These are phyloP conservation scores for Sarocladium oryzae DNA, from an alignment of 2,329 filamentous ascomycete species.

Conservation along the genomic window DNA sequence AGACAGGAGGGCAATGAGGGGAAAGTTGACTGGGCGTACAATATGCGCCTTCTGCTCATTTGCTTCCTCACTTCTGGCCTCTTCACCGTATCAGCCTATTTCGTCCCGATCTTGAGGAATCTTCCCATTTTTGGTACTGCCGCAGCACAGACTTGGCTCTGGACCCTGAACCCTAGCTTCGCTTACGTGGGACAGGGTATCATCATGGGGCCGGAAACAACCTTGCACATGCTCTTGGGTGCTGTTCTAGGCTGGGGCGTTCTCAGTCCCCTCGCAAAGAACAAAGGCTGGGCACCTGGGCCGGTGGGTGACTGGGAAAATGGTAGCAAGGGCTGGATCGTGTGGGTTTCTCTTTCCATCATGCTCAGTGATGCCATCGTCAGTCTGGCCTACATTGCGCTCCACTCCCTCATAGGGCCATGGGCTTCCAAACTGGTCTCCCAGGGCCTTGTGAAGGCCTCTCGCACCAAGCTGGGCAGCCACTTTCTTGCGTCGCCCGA, in stretches of 20 bases:
- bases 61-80: conserved; percentile 55
- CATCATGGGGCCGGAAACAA: conserved; percentile 96
- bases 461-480: neutral
- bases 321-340: conserved; percentile 97
- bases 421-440: neutral
- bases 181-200: conserved; percentile 97
- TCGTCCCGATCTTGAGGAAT: conserved; percentile 75
- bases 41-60: conserved; percentile 48
- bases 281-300: conserved; percentile 82
- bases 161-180: conserved; percentile 94
- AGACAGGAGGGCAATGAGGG: conserved; percentile 23
- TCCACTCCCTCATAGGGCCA: conserved; percentile 47
- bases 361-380: conserved; percentile 94
- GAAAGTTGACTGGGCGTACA: conserved; percentile 32
- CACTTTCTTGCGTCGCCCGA: neutral
- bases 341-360: conserved; percentile 92
- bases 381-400: conserved; percentile 72
- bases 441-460: neutral
- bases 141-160: conserved; percentile 77
- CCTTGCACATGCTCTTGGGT: conserved; percentile 89
- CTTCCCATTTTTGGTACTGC: conserved; percentile 77
- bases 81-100: conserved; percentile 81
- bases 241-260: conserved; percentile 86
- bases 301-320: conserved; percentile 81
- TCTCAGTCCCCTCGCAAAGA: conserved; percentile 82